Conservation (phyloP, 2,329 filamentous ascomycete species). For the Cordyceps javanica region DNA sequence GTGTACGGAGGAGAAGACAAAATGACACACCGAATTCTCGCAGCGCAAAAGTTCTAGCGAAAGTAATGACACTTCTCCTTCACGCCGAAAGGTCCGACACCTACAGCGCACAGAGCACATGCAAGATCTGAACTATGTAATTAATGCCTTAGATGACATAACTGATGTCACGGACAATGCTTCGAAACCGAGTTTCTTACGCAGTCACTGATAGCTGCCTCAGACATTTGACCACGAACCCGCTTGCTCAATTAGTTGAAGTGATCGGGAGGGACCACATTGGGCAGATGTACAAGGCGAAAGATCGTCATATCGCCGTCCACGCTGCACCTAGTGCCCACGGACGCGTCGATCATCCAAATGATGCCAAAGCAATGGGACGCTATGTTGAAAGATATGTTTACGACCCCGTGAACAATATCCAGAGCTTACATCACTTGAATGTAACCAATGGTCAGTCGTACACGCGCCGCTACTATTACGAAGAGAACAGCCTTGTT, state of each 20-base stretch:
- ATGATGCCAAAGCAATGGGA: constrained; percentile 11
- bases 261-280: constrained; percentile 13
- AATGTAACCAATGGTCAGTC: background rate
- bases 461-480: constrained; percentile 3
- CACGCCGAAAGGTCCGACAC: background rate
- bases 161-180: constrained; percentile 17
- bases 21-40: background rate
- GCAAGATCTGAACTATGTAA: constrained; percentile 19
- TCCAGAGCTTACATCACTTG: background rate
- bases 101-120: background rate
- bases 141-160: constrained; percentile 18
- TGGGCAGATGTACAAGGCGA: constrained; percentile 9
- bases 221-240: constrained; percentile 11
- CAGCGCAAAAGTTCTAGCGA: background rate
- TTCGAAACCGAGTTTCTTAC: constrained; percentile 20
- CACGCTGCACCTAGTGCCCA: background rate
- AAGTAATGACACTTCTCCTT: background rate
- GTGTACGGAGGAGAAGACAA: background rate
- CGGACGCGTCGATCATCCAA: constrained; percentile 2
- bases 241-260: constrained; percentile 8
- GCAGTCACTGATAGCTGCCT: constrained; percentile 16
- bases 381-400: constrained; percentile 10
- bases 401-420: constrained; percentile 12
- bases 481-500: constrained; percentile 5
- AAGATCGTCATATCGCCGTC: background rate